Evolutionary conservation across 2,329 filamentous ascomycete species (phyloP).

Genomic region (Rhynchosporium graminicola): DNA sequence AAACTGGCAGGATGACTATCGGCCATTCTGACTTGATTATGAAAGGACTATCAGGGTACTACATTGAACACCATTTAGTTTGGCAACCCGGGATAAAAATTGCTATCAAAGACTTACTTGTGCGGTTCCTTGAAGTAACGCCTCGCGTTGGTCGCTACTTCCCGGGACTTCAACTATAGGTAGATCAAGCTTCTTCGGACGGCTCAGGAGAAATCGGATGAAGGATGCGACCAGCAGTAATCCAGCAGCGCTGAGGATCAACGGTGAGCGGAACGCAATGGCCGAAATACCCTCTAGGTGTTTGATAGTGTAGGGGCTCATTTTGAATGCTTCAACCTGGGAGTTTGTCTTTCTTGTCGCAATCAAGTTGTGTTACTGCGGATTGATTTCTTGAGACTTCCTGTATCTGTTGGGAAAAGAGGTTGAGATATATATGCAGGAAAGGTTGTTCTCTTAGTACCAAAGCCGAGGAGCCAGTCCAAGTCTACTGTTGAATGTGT

Average conservation of each 20-base stretch:
- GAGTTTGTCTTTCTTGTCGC: neutral
- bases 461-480: too few species aligned
- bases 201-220: constrained; percentile 15
- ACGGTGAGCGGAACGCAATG: constrained; percentile 4
- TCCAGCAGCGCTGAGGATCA: constrained; percentile 15
- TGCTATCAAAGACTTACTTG: constrained; percentile 7
- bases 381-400: too few species aligned
- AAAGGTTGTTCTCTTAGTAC: too few species aligned
- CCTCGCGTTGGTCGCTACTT: constrained; percentile 13
- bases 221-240: constrained; percentile 12
- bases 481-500: too few species aligned
- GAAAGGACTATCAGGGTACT: constrained; percentile 33
- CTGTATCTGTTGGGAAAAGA: too few species aligned
- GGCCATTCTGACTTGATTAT: constrained; percentile 23
- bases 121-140: constrained; percentile 18
- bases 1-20: constrained; percentile 33
- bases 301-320: neutral
- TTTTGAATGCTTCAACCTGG: neutral
- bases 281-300: neutral
- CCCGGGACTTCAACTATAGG: constrained; percentile 12
- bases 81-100: neutral
- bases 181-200: constrained; percentile 20
- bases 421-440: too few species aligned
- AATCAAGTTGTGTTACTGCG: too few species aligned
- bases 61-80: neutral